These are phyloP conservation scores for Coniochaeta sp. DNA, from an alignment of 2,329 filamentous ascomycete genomes.

Conservation along the genomic window DNA sequence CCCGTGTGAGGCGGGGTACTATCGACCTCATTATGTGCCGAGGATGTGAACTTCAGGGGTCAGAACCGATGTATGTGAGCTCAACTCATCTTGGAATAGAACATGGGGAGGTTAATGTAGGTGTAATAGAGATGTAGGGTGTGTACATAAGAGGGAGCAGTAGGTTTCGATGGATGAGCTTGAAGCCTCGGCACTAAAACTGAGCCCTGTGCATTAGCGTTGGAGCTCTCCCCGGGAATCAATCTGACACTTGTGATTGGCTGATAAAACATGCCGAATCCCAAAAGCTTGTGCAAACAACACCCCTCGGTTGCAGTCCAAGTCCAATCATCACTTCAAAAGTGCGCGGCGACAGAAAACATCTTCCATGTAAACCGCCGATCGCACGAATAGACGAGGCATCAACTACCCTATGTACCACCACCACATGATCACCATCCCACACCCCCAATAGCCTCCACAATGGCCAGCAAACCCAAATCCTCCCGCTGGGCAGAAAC, in stretches of 20 bases:
- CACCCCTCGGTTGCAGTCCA: neutral
- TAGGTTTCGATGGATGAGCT: neutral
- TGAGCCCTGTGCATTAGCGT: slow-evolving; percentile 1
- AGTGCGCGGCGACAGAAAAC: too few relatives aligned
- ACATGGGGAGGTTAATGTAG: neutral
- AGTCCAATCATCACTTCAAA: neutral
- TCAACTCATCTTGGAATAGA: neutral
- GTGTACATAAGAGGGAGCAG: too few relatives aligned
- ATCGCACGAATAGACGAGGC: neutral
- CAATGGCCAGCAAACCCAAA: slow-evolving; percentile 54
- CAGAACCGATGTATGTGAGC: neutral
- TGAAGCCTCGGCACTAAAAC: neutral
- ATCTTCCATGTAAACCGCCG: neutral
- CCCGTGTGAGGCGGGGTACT: neutral
- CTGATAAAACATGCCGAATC: neutral
- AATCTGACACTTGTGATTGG: neutral
- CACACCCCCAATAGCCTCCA: neutral
- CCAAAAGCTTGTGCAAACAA: neutral
- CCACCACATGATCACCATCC: neutral
- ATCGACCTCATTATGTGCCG: neutral
- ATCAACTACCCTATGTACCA: neutral
- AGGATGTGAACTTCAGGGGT: neutral
- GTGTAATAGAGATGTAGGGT: neutral
- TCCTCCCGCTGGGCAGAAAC: slow-evolving; percentile 90
- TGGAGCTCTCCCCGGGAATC: neutral